phyloP scores from a whole-genome alignment of 306 rosid species.

The Citrullus colocynthis region DNA sequence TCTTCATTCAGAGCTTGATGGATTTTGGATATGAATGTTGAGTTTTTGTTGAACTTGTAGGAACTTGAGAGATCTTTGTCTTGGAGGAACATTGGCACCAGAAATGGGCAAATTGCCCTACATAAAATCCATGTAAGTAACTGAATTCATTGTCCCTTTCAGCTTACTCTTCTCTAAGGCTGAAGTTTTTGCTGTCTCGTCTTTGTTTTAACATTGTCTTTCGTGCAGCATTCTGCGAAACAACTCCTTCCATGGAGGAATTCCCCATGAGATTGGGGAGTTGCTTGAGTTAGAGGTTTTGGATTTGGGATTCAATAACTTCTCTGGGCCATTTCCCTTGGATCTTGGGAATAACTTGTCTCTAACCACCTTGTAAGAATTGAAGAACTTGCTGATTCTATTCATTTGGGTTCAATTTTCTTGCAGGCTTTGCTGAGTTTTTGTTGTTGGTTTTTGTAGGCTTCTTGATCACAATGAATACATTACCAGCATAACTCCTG shows the following conservation, averaged over 20 bases:
- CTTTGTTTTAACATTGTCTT: background rate
- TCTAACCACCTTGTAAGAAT: constrained; percentile 39
- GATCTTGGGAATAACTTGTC: constrained; percentile 32
- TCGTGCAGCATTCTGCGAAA: constrained; percentile 46
- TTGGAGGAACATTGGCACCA: constrained; percentile 52
- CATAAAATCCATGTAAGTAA: constrained; percentile 47
- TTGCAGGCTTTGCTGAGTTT: background rate
- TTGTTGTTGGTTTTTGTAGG: constrained; percentile 20
- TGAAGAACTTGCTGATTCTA: background rate
- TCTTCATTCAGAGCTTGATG: background rate
- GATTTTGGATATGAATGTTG: background rate
- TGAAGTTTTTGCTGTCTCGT: background rate
- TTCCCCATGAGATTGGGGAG: constrained; percentile 39
- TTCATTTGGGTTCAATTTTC: background rate
- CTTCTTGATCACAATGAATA: constrained; percentile 52
- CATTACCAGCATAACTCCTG: constrained; percentile 27
- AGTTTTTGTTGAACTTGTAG: constrained; percentile 24
- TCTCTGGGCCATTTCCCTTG: constrained; percentile 44
- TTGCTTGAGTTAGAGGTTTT: constrained; percentile 46
- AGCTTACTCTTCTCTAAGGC: background rate
- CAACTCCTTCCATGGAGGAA: constrained; percentile 44
- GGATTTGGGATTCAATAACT: constrained; percentile 64
- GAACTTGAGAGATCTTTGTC: constrained; percentile 47
- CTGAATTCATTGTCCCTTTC: background rate
- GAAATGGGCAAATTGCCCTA: constrained; percentile 40